phyloP scores from a whole-genome alignment of 306 rosid genomes.

The Vigna radiata region DNA sequence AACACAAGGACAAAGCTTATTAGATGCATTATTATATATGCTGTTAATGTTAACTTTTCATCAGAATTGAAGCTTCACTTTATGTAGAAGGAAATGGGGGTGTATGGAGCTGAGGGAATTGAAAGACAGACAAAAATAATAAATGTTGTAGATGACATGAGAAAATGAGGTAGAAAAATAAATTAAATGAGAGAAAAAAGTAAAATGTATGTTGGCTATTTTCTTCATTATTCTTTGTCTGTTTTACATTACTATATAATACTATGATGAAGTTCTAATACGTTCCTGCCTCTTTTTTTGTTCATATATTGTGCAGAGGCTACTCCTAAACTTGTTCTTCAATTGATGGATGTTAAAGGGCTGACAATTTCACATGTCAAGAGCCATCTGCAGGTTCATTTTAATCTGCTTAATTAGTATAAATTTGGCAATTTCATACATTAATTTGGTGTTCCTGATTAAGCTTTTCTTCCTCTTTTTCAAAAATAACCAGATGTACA shows the following conservation, averaged over 20 bases:
- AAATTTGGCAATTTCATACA: background rate
- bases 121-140: no score
- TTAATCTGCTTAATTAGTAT: background rate
- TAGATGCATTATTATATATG: no score
- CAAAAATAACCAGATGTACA: constrained; percentile 63
- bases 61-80: background rate
- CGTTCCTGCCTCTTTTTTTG: background rate
- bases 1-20: background rate
- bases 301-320: constrained; percentile 53
- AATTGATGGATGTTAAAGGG: constrained; percentile 81
- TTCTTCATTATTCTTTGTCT: background rate
- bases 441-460: background rate
- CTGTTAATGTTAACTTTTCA: no score
- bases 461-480: background rate
- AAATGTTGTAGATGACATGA: background rate
- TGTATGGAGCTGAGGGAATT: no score
- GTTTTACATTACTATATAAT: background rate
- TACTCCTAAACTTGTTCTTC: constrained; percentile 89
- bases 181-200: background rate
- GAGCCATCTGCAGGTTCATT: constrained; percentile 78
- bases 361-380: constrained; percentile 83
- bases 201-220: background rate
- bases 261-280: background rate
- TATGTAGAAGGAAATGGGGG: no score
- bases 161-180: background rate